Percentiles rank a stretch among this genome's conserved stretches.
These are phyloP conservation scores for Pseudogymnoascus sp. DNA, from an alignment of 2,329 filamentous ascomycete species.

Conservation along the genomic window DNA sequence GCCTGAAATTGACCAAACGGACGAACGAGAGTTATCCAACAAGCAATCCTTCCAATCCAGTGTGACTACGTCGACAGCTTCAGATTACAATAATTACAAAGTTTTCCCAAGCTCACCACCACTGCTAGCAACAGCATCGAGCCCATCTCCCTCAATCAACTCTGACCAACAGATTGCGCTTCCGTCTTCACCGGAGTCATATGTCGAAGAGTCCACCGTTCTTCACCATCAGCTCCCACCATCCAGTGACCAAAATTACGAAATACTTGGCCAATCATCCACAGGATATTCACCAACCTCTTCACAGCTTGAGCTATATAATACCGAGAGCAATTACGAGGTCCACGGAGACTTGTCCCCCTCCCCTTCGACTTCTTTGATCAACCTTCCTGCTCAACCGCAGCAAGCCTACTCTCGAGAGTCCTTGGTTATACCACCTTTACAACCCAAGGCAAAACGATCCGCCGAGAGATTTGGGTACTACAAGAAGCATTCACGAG, in stretches of 20 bases:
- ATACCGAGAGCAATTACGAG: constrained; percentile 42
- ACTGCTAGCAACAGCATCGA: constrained; percentile 19
- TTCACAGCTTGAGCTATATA: constrained; percentile 12
- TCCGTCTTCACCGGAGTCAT: background rate
- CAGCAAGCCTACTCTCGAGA: constrained; percentile 48
- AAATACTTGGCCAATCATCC: constrained; percentile 44
- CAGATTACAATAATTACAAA: constrained; percentile 29
- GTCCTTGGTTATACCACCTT: constrained; percentile 50
- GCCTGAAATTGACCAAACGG: constrained; percentile 17
- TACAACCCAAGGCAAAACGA: constrained; percentile 40
- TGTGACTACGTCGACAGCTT: constrained; percentile 24
- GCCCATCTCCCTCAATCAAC: constrained; percentile 16
- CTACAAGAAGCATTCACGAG: constrained; percentile 43
- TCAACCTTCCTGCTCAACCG: constrained; percentile 16
- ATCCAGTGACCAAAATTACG: constrained; percentile 38
- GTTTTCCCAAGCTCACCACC: constrained; percentile 22
- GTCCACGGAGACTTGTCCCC: constrained; percentile 39
- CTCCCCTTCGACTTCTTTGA: constrained; percentile 30
- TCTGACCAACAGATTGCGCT: constrained; percentile 4
- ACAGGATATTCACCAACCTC: constrained; percentile 27
- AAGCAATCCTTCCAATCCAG: constrained; percentile 29
- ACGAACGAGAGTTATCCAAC: constrained; percentile 23
- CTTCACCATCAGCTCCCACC: constrained; percentile 1
- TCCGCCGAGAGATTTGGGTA: constrained; percentile 44
- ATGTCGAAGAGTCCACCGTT: constrained; percentile 8